Evolutionary conservation across 352 stramenopile species (phyloP).

Genomic region (Globisporangium ultimum): DNA sequence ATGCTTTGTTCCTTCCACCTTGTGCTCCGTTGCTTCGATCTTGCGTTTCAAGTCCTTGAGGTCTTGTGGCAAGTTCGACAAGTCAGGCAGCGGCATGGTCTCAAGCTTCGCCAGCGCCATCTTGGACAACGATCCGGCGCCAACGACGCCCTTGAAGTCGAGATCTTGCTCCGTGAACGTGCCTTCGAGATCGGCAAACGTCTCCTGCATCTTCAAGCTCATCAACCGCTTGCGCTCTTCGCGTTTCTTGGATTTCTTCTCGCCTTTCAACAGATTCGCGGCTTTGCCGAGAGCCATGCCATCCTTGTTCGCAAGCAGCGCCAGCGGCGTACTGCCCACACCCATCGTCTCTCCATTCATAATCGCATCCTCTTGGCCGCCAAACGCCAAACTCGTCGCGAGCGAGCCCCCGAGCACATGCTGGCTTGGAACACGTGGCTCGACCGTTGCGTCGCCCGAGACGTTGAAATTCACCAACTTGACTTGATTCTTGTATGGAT

Average conservation of each 20-base stretch:
- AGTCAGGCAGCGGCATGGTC: constrained; percentile 65
- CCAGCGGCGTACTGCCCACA: constrained; percentile 20
- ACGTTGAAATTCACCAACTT: constrained; percentile 84
- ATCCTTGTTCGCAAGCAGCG: constrained; percentile 31
- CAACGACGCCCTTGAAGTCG: constrained; percentile 60
- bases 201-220: constrained; percentile 67
- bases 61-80: constrained; percentile 75
- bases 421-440: constrained; percentile 10
- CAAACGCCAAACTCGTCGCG: constrained; percentile 54
- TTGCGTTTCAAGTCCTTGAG: constrained; percentile 82
- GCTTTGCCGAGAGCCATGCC: constrained; percentile 5
- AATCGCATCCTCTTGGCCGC: constrained; percentile 24
- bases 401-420: constrained; percentile 41
- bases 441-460: constrained; percentile 20
- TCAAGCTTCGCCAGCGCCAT: constrained; percentile 68
- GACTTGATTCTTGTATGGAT: constrained; percentile 84
- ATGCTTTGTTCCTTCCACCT: constrained; percentile 86
- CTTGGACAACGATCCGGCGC: constrained; percentile 42
- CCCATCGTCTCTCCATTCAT: neutral
- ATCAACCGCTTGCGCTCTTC: constrained; percentile 62
- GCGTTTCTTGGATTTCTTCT: constrained; percentile 64
- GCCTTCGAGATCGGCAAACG: constrained; percentile 56
- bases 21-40: constrained; percentile 81
- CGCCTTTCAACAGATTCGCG: constrained; percentile 21
- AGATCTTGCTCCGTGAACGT: constrained; percentile 68